phyloP scores from a whole-genome alignment of 2,329 filamentous ascomycete genomes.

The Monilinia fructigena region DNA sequence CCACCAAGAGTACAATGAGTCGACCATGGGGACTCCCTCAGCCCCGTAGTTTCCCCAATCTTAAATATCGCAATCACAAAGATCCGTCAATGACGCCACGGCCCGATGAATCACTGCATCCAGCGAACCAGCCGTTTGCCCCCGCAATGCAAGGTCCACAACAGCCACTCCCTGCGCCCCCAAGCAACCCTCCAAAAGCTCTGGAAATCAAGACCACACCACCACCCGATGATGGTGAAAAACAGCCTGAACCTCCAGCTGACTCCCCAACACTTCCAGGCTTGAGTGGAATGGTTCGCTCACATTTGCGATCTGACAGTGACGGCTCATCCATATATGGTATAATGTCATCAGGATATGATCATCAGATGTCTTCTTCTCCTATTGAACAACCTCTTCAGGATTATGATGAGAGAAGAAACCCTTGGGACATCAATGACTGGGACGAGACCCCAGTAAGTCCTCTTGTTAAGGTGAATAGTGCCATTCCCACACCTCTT shows the following conservation, averaged over 20 bases:
- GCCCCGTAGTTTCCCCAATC: slow-evolving; percentile 31
- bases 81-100: slow-evolving; percentile 33
- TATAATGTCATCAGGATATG: slow-evolving; percentile 45
- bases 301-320: slow-evolving; percentile 81
- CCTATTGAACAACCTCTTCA: slow-evolving; percentile 37
- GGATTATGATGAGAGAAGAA: slow-evolving; percentile 43
- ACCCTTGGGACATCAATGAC: slow-evolving; percentile 47
- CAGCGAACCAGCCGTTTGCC: slow-evolving; percentile 28
- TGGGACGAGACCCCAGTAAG: slow-evolving; percentile 34
- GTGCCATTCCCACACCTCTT: slow-evolving; percentile 24
- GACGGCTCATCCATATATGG: slow-evolving; percentile 77
- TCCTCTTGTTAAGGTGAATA: slow-evolving; percentile 23
- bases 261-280: slow-evolving; percentile 81
- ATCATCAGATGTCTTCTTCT: slow-evolving; percentile 44
- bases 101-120: slow-evolving; percentile 38
- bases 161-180: slow-evolving; percentile 14
- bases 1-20: slow-evolving; percentile 22
- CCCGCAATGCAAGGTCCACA: neutral
- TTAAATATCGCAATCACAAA: slow-evolving; percentile 33
- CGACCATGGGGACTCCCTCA: slow-evolving; percentile 21
- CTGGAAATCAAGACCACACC: slow-evolving; percentile 21
- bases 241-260: slow-evolving; percentile 25
- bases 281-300: slow-evolving; percentile 76
- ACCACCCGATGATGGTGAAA: slow-evolving; percentile 11
- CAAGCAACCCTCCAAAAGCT: neutral